Conservation (phyloP, 140 eudicot species). For the Flaveria floridana region DNA sequence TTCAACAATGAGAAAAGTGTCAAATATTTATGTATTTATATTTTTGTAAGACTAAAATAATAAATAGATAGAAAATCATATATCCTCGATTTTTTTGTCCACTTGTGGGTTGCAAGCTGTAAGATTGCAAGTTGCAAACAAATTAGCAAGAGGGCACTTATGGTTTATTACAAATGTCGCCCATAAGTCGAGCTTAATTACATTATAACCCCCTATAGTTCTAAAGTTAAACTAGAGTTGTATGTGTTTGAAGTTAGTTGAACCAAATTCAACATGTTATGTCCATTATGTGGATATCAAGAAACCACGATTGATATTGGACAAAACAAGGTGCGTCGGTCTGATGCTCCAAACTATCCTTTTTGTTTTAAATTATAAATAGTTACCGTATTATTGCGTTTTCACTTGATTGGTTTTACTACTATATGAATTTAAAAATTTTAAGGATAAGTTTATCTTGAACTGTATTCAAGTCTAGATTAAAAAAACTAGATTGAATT, state of each 20-base stretch:
- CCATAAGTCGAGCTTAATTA: conserved; percentile 15
- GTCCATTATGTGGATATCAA: not conserved
- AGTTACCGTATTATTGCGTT: too few species aligned
- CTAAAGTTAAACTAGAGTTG: not conserved
- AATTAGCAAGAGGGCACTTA: conserved; percentile 7
- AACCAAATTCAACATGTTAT: conserved; percentile 5
- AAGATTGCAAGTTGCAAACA: conserved; percentile 33
- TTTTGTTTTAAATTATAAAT: too few species aligned
- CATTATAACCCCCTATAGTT: conserved; percentile 16
- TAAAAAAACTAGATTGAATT: too few species aligned
- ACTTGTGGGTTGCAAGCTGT: conserved; percentile 40
- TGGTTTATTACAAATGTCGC: conserved; percentile 18
- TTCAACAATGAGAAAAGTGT: too few species aligned
- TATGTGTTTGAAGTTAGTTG: not conserved
- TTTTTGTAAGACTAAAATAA: not conserved
- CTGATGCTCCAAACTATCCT: not conserved
- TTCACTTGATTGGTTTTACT: too few species aligned
- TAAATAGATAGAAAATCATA: conserved; percentile 22
- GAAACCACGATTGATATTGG: not conserved
- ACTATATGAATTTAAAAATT: too few species aligned
- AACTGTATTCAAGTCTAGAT: too few species aligned
- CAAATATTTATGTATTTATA: too few species aligned
- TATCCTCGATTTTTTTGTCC: conserved; percentile 17
- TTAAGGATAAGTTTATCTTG: too few species aligned
- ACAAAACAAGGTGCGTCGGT: not conserved